phyloP scores from a whole-genome alignment of 148 eudicot genomes.

The Suaeda aralocaspica region DNA sequence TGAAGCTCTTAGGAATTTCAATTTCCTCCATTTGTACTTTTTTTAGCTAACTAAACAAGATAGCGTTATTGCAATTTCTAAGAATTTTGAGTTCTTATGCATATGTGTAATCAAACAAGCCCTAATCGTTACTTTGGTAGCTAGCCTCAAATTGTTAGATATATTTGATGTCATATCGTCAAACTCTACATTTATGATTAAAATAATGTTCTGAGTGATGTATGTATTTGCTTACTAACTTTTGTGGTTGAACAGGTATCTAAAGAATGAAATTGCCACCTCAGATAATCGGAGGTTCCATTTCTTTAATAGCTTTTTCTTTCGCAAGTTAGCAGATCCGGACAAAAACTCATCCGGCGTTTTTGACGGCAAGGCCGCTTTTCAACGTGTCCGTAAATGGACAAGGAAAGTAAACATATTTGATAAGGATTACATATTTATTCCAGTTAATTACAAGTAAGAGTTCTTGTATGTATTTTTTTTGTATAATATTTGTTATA shows the following conservation, averaged over 20 bases:
- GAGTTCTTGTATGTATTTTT: slow-evolving; percentile 15
- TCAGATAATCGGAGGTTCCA: slow-evolving; percentile 57
- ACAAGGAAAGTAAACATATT: slow-evolving; percentile 88
- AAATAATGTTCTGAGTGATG: neutral
- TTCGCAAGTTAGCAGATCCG: slow-evolving; percentile 84
- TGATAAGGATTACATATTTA: slow-evolving; percentile 82
- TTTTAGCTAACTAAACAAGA: too few species aligned
- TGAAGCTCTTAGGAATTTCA: too few species aligned
- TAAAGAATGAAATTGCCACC: slow-evolving; percentile 52
- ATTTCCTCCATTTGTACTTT: too few species aligned
- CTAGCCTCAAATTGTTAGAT: too few species aligned
- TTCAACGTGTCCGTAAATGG: slow-evolving; percentile 97
- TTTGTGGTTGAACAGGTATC: slow-evolving; percentile 45
- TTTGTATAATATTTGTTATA: neutral
- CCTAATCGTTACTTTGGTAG: too few species aligned
- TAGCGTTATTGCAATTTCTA: too few species aligned
- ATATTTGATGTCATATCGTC: neutral
- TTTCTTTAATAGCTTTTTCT: slow-evolving; percentile 92
- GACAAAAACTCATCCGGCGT: slow-evolving; percentile 74
- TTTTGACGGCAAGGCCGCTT: slow-evolving; percentile 81
- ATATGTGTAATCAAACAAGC: too few species aligned
- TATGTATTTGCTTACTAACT: slow-evolving; percentile 1
- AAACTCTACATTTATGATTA: slow-evolving; percentile 1
- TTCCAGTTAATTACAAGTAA: slow-evolving; percentile 95
- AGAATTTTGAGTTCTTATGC: too few species aligned